These are phyloP conservation scores for Setaria italica DNA, from an alignment of 202 grass and related monocot species.

Conservation along the genomic window DNA sequence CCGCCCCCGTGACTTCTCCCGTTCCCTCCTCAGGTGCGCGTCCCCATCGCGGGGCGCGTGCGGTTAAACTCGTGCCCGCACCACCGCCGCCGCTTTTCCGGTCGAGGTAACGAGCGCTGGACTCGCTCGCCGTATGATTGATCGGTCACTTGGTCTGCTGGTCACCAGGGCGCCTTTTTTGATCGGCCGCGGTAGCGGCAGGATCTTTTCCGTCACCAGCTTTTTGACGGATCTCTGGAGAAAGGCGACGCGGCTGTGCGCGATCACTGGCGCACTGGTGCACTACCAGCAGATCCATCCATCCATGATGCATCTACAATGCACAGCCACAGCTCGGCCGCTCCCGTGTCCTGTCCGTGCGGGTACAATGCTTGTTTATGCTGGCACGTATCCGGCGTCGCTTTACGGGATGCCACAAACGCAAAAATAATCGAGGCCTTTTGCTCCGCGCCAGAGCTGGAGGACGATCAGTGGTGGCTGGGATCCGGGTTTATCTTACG, in stretches of 20 bases:
- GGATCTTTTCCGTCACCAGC: slow-evolving; percentile 40
- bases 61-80: background rate
- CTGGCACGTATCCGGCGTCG: slow-evolving; percentile 28
- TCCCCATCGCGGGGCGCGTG: background rate
- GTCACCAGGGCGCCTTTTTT: background rate
- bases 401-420: slow-evolving; percentile 32
- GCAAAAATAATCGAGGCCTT: slow-evolving; percentile 24
- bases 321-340: slow-evolving; percentile 1
- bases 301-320: background rate
- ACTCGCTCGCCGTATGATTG: background rate
- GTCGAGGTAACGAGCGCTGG: background rate
- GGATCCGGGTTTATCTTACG: slow-evolving; percentile 31
- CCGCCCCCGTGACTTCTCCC: background rate
- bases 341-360: slow-evolving; percentile 16
- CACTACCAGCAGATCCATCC: slow-evolving; percentile 10
- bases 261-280: slow-evolving; percentile 6
- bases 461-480: slow-evolving; percentile 8
- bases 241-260: slow-evolving; percentile 10
- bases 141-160: background rate
- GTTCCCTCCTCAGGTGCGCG: slow-evolving; percentile 12
- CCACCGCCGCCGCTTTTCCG: slow-evolving; percentile 18
- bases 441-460: background rate
- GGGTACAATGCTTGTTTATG: slow-evolving; percentile 33
- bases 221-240: slow-evolving; percentile 56
- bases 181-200: background rate